Evolutionary conservation across 495 filamentous ascomycete genomes (phyloP).

Genomic region (Annulohypoxylon moriforme): DNA sequence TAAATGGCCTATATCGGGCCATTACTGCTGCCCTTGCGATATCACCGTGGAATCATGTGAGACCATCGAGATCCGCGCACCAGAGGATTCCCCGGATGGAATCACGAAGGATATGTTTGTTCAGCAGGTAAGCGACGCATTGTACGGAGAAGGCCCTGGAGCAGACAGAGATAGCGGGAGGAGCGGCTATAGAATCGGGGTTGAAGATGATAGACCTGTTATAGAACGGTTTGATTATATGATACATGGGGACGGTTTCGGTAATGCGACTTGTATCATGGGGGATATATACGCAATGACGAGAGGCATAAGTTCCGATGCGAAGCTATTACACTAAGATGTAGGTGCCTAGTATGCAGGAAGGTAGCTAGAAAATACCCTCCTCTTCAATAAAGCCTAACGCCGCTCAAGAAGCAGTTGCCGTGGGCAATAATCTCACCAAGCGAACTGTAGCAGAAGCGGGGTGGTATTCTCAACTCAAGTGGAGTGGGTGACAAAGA

Average conservation of each 20-base stretch:
- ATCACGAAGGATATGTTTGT: conserved; percentile 23
- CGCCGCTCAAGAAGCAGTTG: too few relatives aligned
- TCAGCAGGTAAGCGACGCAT: conserved; percentile 10
- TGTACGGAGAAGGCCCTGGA: conserved; percentile 3
- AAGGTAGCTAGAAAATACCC: too few relatives aligned
- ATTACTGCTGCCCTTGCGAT: conserved; percentile 13
- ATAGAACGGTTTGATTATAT: background rate
- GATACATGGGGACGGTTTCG: background rate
- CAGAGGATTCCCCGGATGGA: background rate
- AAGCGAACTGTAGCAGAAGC: too few relatives aligned
- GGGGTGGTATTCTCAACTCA: too few relatives aligned
- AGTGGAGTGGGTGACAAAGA: too few relatives aligned
- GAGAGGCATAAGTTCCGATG: background rate
- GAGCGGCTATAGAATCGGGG: conserved; percentile 1
- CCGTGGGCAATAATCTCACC: too few relatives aligned
- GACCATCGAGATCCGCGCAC: conserved; percentile 3
- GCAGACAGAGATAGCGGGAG: background rate
- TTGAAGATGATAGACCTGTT: conserved; percentile 10
- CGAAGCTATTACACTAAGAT: too few relatives aligned
- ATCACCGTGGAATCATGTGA: background rate
- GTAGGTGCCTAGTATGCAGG: too few relatives aligned
- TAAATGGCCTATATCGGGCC: background rate
- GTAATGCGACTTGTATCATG: background rate
- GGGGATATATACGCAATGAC: conserved; percentile 12
- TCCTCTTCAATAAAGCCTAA: too few relatives aligned